A percentile compares a stretch with the other conserved stretches of the same genome.
Evolutionary conservation across 176 grass and related monocot species (phyloP).

Genomic region (Oryza meyeriana): DNA sequence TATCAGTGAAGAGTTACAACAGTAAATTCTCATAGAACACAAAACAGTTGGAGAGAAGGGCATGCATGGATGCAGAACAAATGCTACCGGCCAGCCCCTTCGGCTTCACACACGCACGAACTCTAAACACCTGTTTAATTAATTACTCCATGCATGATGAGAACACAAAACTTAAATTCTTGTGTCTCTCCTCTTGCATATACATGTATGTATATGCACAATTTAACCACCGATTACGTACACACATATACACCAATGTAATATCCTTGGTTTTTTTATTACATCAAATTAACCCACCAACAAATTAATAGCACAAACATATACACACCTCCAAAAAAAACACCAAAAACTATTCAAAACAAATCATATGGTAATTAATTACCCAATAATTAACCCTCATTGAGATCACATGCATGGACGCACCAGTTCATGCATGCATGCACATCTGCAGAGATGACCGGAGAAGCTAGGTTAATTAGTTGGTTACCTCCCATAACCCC

Average conservation of each 20-base stretch:
- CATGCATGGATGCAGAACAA: constrained; percentile 23
- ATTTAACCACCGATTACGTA: neutral
- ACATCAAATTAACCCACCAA: constrained; percentile 23
- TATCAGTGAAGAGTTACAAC: neutral
- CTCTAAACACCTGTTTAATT: too few relatives aligned
- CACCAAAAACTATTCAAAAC: constrained; percentile 44
- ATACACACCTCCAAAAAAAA: constrained; percentile 25
- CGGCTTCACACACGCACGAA: too few relatives aligned
- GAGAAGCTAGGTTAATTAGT: neutral
- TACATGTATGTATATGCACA: constrained; percentile 1
- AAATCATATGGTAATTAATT: constrained; percentile 17
- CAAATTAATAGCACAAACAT: constrained; percentile 38
- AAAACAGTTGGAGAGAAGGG: neutral
- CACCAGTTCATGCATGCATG: constrained; percentile 2
- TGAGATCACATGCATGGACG: neutral
- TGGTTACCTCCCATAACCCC: constrained; percentile 88
- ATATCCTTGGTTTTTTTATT: constrained; percentile 49
- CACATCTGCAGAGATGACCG: neutral
- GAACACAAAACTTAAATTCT: constrained; percentile 3
- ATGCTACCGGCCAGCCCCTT: neutral
- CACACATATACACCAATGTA: constrained; percentile 8
- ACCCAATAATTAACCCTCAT: neutral
- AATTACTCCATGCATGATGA: neutral
- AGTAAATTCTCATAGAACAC: neutral
- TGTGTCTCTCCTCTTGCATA: neutral